phyloP scores from a whole-genome alignment of 306 rosid species.

The Citrullus mucosospermus region DNA sequence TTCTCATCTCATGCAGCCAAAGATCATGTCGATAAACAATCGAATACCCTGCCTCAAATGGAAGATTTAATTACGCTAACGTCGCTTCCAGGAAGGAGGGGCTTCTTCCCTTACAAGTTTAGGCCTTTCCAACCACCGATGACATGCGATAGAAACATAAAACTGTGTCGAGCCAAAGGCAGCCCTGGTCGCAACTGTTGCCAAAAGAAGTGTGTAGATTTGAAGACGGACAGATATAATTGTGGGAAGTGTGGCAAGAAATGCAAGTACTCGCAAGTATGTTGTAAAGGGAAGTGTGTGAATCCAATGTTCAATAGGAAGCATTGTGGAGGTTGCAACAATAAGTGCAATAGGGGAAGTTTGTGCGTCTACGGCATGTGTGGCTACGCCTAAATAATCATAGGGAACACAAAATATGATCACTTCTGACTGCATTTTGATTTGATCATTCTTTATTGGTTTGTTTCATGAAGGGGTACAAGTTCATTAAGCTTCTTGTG shows the following conservation, averaged over 20 bases:
- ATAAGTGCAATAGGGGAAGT: conserved; percentile 28
- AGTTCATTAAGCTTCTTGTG: too few relatives aligned
- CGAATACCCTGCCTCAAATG: background rate
- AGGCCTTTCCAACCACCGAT: background rate
- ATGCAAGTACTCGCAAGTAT: conserved; percentile 35
- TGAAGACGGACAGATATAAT: conserved; percentile 21
- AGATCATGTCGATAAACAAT: background rate
- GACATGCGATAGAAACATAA: conserved; percentile 39
- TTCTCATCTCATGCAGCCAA: background rate
- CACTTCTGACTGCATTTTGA: background rate
- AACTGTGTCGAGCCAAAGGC: conserved; percentile 23
- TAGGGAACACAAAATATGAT: background rate
- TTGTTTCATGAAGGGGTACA: background rate
- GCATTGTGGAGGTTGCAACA: conserved; percentile 56
- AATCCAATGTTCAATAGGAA: conserved; percentile 29
- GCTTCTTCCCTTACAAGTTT: conserved; percentile 17
- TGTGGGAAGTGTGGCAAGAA: conserved; percentile 64
- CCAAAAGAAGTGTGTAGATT: background rate
- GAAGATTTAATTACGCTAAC: background rate
- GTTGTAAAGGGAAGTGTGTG: conserved; percentile 57
- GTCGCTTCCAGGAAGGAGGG: conserved; percentile 18
- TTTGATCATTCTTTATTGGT: background rate
- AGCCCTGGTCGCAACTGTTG: conserved; percentile 18
- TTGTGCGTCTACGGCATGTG: conserved; percentile 51
- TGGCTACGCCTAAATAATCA: conserved; percentile 34